These are phyloP conservation scores for Arabidopsis arenosa DNA, from an alignment of 345 rosid species.

Conservation along the genomic window DNA sequence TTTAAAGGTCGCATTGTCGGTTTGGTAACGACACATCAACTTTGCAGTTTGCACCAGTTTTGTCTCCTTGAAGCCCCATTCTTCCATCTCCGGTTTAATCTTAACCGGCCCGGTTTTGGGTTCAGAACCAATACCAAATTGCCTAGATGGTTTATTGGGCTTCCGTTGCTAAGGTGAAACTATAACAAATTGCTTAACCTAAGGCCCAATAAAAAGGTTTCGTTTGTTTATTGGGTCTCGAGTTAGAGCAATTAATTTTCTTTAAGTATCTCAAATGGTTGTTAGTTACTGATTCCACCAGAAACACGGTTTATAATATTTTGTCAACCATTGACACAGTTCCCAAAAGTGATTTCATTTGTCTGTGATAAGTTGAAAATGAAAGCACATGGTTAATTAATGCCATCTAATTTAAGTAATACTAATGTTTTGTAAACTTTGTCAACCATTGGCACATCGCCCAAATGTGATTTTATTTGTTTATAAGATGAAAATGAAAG, in stretches of 20 bases:
- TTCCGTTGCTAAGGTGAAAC: constrained; percentile 15
- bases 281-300: not conserved
- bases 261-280: constrained; percentile 10
- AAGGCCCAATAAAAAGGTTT: not conserved
- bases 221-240: not conserved
- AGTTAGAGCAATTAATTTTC: not conserved
- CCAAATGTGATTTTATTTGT: constrained; percentile 17
- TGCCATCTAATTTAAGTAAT: not conserved
- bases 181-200: not conserved
- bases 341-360: constrained; percentile 10
- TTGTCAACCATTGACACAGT: constrained; percentile 27
- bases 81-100: not conserved
- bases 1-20: constrained; percentile 34
- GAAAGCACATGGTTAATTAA: constrained; percentile 8
- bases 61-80: constrained; percentile 14
- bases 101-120: constrained; percentile 10
- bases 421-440: constrained; percentile 6
- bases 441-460: constrained; percentile 21
- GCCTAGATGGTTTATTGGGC: constrained; percentile 10
- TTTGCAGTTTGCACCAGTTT: constrained; percentile 12
- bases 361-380: constrained; percentile 10
- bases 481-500: constrained; percentile 16
- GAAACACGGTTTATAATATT: not conserved
- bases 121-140: constrained; percentile 13
- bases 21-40: constrained; percentile 38